Evolutionary conservation across 768 basidiomycete species (phyloP), one percentile per base, ranked within the genome.

Genomic region (Xerocomellus dryophilus): DNA sequence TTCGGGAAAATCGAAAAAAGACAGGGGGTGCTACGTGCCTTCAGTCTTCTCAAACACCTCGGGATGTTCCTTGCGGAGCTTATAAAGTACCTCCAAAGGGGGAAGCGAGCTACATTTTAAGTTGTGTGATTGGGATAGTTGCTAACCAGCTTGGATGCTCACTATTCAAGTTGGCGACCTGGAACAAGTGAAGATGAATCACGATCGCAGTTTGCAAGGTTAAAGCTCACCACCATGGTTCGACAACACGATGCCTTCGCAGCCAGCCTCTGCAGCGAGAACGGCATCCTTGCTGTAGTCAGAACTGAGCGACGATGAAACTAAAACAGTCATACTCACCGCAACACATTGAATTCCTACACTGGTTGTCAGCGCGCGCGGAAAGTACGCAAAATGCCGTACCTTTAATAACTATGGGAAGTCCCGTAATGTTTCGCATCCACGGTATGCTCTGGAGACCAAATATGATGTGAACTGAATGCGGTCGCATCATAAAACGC

Each of bases 161-260:
- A 89, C 88, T 82, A 90, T 50, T 93, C 90, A 48, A 94, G 72
- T 69, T 94, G 90, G 25, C 93, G 81, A 39, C 88, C 87, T 61
- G 45, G 39, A 31, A 50, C 14, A 39, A n/a, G 10, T 23, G 29
- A 47, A 32, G n/a, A 50, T 58, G 21, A 59, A 49, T 36, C 40
- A 34, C 11, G 7, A 47, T 35, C 20, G 18, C 14, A 27, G 21
- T 43, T 39, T 41, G 6, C 29, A 15, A 44, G 43, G 8, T 23
- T 41, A 15, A 39, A 41, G 15, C 72, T 59, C 62, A 80, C 91
- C 95, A 51, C 95, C 95, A 61, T 98, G 95, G 60, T 98, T 98
- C 1, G 88, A 91, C 9, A 98, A 72, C 51, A 95, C 76, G 57
- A 98, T 92, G 5, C 89, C 95, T 52, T 95, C 86, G 17, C 90